These are phyloP conservation scores for Ophiostoma populinum DNA, from an alignment of 2,329 filamentous ascomycete species.

Conservation along the genomic window DNA sequence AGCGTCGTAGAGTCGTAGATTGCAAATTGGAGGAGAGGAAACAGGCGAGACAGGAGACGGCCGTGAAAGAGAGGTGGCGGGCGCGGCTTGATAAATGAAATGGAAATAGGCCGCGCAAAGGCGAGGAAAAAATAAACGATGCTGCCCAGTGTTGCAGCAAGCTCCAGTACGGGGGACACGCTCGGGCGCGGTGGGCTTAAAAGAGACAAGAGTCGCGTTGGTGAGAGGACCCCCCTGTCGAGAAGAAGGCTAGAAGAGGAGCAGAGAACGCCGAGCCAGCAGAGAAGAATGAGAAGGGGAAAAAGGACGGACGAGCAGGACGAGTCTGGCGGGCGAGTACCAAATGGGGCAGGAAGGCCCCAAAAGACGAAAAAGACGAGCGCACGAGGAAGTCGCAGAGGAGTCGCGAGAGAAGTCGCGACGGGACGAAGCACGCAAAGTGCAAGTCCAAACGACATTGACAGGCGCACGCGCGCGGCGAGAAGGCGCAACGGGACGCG, in stretches of 20 bases:
- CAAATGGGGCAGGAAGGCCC: constrained; percentile 1
- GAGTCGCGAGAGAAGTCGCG: too few species aligned
- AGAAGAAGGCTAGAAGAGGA: neutral
- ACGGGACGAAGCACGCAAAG: too few species aligned
- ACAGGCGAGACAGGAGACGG: too few species aligned
- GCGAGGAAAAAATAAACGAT: neutral
- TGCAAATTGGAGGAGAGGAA: too few species aligned
- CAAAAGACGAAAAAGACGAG: too few species aligned
- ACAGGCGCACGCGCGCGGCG: too few species aligned
- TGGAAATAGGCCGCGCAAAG: neutral
- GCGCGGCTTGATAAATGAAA: neutral
- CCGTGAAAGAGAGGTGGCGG: too few species aligned
- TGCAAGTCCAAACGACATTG: too few species aligned
- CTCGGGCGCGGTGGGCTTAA: neutral
- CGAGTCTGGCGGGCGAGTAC: neutral
- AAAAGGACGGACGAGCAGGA: neutral
- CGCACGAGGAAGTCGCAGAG: too few species aligned
- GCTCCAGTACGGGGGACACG: neutral
- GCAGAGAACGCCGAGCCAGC: neutral
- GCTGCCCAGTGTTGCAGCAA: neutral
- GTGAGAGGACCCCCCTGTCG: neutral
- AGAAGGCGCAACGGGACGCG: too few species aligned
- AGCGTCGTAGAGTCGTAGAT: too few species aligned
- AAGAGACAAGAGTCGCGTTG: neutral
- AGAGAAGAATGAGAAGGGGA: neutral